Percentiles rank a stretch among this genome's conserved stretches.
Evolutionary conservation across 78 protist species (phyloP).

Genomic region (Capsaspora owczarzaki): DNA sequence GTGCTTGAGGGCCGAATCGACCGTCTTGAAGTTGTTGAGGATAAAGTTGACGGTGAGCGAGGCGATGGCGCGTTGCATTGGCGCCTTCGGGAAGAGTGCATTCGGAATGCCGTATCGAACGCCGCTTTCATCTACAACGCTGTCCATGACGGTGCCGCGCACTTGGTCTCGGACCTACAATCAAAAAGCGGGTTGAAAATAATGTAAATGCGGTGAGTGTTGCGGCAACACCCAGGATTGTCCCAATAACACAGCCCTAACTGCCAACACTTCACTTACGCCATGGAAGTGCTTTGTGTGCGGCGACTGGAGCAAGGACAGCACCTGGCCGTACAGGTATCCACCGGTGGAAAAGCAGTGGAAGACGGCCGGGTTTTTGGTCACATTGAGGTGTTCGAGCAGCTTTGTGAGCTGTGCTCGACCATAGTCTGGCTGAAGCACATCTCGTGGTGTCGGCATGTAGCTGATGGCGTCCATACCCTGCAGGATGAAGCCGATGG

Average conservation of each 20-base stretch:
- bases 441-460: background rate
- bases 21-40: background rate
- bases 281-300: background rate
- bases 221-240: too few relatives aligned
- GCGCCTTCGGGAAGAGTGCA: background rate
- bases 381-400: background rate
- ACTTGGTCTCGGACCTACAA: background rate
- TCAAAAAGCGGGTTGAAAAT: too few relatives aligned
- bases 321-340: background rate
- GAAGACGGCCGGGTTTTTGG: background rate
- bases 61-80: background rate
- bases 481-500: too few relatives aligned
- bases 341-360: slow-evolving; percentile 10
- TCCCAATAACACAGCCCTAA: too few relatives aligned
- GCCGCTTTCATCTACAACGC: background rate
- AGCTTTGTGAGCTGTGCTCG: background rate
- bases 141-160: background rate
- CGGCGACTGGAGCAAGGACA: background rate
- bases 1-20: background rate
- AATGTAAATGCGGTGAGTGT: too few relatives aligned
- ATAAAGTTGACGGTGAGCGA: background rate
- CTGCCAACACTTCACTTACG: background rate
- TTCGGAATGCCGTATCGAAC: background rate
- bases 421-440: background rate
- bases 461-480: background rate